These are phyloP conservation scores for Nigrograna mackinnonii DNA, from an alignment of 2,329 filamentous ascomycete genomes.

Conservation along the genomic window DNA sequence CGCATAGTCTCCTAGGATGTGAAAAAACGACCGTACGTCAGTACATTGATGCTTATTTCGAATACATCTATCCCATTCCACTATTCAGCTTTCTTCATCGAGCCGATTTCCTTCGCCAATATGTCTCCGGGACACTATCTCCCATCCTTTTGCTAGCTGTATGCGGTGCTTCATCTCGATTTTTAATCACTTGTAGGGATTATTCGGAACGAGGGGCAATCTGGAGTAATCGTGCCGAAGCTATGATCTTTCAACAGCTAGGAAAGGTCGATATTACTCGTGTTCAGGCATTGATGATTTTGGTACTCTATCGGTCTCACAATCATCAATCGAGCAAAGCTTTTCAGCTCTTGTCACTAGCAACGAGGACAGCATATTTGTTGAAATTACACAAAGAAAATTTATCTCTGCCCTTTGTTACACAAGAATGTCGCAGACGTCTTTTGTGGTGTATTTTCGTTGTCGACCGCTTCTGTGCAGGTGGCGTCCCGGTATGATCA, in stretches of 20 bases:
- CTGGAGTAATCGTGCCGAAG: background rate
- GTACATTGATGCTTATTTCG: conserved; percentile 12
- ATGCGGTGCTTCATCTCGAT: conserved; percentile 8
- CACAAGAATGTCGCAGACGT: conserved; percentile 9
- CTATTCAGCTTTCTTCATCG: conserved; percentile 11
- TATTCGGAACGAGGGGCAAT: conserved; percentile 3
- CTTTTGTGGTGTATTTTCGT: conserved; percentile 6
- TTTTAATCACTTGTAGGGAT: conserved; percentile 4
- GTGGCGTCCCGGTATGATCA: background rate
- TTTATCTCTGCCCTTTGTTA: conserved; percentile 1
- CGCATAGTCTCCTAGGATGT: conserved; percentile 4
- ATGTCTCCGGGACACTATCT: background rate
- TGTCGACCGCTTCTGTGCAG: background rate
- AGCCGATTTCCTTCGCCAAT: conserved; percentile 8
- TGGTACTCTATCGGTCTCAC: background rate
- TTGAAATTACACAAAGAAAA: conserved; percentile 12
- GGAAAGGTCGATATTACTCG: conserved; percentile 2
- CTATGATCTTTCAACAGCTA: background rate
- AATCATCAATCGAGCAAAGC: conserved; percentile 8
- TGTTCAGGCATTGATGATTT: conserved; percentile 6
- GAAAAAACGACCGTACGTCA: conserved; percentile 2
- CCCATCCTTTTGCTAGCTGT: conserved; percentile 8
- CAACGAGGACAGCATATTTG: conserved; percentile 5
- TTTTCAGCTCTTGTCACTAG: conserved; percentile 2
- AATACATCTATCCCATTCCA: conserved; percentile 10